These are phyloP conservation scores for Russula dissimulans DNA, from an alignment of 768 basidiomycete species.

Conservation along the genomic window DNA sequence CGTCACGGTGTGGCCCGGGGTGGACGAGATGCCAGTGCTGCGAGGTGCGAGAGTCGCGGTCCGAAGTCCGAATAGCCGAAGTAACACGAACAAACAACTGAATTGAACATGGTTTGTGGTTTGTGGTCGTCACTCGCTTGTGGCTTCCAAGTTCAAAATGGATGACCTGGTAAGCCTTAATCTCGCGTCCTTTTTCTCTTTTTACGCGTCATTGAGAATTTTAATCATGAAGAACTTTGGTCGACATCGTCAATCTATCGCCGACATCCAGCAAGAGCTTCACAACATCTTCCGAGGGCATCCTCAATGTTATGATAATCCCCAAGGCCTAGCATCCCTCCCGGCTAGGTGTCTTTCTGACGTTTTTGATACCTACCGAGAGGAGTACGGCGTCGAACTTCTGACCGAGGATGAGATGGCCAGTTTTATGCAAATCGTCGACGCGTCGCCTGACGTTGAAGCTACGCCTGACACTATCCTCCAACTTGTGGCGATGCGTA, in stretches of 20 bases:
- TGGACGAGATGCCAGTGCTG: too few relatives aligned
- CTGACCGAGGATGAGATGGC: conserved; percentile 53
- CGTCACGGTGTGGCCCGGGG: too few relatives aligned
- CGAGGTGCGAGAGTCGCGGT: too few relatives aligned
- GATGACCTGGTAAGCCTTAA: conserved; percentile 4
- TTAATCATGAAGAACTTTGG: conserved; percentile 29
- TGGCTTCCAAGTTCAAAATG: conserved; percentile 2
- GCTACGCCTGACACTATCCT: conserved; percentile 62
- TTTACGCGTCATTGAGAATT: background rate
- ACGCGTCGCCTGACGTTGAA: conserved; percentile 50
- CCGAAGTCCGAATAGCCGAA: background rate
- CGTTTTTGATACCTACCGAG: conserved; percentile 55
- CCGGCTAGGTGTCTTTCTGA: conserved; percentile 65
- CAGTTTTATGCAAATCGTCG: conserved; percentile 49
- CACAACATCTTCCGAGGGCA: conserved; percentile 59
- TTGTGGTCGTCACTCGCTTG: background rate
- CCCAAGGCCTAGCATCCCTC: conserved; percentile 52
- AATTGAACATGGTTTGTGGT: conserved; percentile 2
- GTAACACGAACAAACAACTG: conserved; percentile 5
- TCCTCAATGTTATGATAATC: conserved; percentile 48
- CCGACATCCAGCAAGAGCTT: conserved; percentile 61
- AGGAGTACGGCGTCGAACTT: conserved; percentile 53
- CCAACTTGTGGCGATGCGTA: conserved; percentile 44
- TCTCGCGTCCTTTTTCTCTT: background rate
- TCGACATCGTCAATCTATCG: conserved; percentile 60